Conservation (phyloP, 148 eudicot genomes). For the Spergularia bocconei region DNA sequence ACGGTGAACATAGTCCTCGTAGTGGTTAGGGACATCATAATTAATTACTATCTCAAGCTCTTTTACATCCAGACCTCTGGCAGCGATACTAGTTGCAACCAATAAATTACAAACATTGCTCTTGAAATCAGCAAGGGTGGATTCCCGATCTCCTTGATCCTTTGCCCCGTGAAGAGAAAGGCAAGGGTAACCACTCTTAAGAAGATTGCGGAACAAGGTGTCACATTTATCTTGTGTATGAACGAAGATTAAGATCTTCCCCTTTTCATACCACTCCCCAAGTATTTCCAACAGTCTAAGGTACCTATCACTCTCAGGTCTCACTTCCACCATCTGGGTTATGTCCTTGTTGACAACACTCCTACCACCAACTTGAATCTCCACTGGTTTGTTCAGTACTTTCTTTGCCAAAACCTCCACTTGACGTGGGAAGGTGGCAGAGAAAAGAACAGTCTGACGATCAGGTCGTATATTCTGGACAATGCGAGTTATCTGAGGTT, state of each 20-base stretch:
- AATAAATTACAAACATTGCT: conserved; percentile 68
- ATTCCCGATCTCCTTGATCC: conserved; percentile 81
- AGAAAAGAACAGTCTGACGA: conserved; percentile 78
- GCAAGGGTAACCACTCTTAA: conserved; percentile 73
- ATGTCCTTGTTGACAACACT: conserved; percentile 87
- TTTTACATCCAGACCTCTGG: conserved; percentile 80
- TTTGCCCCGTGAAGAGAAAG: conserved; percentile 80
- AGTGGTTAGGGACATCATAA: conserved; percentile 73
- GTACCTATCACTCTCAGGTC: conserved; percentile 72
- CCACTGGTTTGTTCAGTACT: conserved; percentile 68
- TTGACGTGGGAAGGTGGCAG: conserved; percentile 83
- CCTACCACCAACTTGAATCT: conserved; percentile 78
- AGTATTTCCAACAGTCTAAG: conserved; percentile 61
- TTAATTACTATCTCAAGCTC: conserved; percentile 76
- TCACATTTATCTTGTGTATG: conserved; percentile 75
- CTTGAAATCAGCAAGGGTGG: conserved; percentile 72
- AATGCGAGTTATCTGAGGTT: conserved; percentile 76
- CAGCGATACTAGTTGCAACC: conserved; percentile 77
- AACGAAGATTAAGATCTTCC: conserved; percentile 65
- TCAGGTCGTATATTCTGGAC: conserved; percentile 76
- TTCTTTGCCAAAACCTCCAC: conserved; percentile 74
- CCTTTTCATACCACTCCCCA: conserved; percentile 88
- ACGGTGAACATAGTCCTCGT: conserved; percentile 82
- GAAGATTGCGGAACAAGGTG: conserved; percentile 57
- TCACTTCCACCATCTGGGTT: conserved; percentile 71